phyloP scores from a whole-genome alignment of 1,284 basidiomycete genomes.

The Fomitopsis schrenkii region DNA sequence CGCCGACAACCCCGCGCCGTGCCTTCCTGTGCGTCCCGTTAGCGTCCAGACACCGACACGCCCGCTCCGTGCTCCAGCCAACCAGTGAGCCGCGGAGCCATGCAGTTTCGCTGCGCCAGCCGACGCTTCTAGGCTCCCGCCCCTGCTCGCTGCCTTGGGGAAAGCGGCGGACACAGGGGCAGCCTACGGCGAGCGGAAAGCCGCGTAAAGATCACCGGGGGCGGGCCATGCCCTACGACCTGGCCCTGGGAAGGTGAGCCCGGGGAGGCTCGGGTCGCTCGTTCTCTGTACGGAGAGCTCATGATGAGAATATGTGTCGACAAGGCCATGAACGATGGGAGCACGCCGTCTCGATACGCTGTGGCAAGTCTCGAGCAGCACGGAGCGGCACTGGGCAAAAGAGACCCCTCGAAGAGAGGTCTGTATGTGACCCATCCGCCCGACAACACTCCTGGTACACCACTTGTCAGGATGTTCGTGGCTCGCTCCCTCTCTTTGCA shows the following conservation, averaged over 20 bases:
- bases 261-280: slow-evolving; percentile 30
- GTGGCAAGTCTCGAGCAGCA: slow-evolving; percentile 15
- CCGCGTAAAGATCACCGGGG: slow-evolving; percentile 42
- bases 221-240: slow-evolving; percentile 24
- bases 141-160: slow-evolving; percentile 23
- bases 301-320: slow-evolving; percentile 11
- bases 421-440: slow-evolving; percentile 36
- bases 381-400: slow-evolving; percentile 32
- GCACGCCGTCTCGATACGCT: background rate
- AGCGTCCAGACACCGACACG: slow-evolving; percentile 8
- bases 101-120: slow-evolving; percentile 44
- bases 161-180: slow-evolving; percentile 21
- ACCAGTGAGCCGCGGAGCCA: slow-evolving; percentile 35
- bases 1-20: slow-evolving; percentile 4
- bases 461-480: slow-evolving; percentile 25
- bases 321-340: background rate
- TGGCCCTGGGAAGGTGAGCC: slow-evolving; percentile 33
- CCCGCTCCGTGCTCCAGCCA: slow-evolving; percentile 8
- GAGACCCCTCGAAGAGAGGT: slow-evolving; percentile 21
- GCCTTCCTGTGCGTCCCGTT: slow-evolving; percentile 24
- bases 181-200: slow-evolving; percentile 44
- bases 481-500: slow-evolving; percentile 26
- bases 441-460: slow-evolving; percentile 6
- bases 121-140: slow-evolving; percentile 41
- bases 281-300: slow-evolving; percentile 33